Percentiles rank a stretch among this genome's conserved stretches.
phyloP scores from a whole-genome alignment of 2,329 filamentous ascomycete genomes.

The Xylaria polymorpha region DNA sequence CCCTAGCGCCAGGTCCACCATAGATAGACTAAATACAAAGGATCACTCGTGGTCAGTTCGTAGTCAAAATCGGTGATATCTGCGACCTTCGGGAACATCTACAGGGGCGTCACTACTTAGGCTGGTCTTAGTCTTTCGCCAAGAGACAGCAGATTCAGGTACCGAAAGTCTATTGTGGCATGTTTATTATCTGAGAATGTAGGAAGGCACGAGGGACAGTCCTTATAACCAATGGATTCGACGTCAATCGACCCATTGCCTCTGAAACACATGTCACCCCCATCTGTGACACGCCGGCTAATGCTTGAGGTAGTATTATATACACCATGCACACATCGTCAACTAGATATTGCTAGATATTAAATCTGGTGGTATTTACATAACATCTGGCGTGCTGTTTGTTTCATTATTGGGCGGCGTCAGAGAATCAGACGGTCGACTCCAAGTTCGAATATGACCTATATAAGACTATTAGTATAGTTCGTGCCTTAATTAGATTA shows the following conservation, averaged over 20 bases:
- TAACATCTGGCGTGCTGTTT: not conserved
- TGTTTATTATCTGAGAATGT: not conserved
- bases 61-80: not conserved
- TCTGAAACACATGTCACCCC: not conserved
- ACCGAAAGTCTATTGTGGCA: not conserved
- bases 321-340: not conserved
- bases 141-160: not conserved
- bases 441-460: slow-evolving; percentile 59
- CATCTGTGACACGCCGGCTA: not conserved
- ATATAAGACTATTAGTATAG: slow-evolving; percentile 21
- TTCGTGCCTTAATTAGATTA: not conserved
- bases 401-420: slow-evolving; percentile 40
- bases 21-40: not conserved
- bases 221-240: not conserved
- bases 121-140: not conserved
- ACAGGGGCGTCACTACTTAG: too few relatives aligned
- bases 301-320: not conserved
- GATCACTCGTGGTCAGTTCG: not conserved
- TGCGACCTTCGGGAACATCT: not conserved
- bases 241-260: not conserved
- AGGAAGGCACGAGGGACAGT: not conserved
- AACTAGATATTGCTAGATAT: not conserved
- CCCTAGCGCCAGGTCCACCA: not conserved
- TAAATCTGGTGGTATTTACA: not conserved
- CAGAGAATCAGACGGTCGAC: slow-evolving; percentile 54